These are phyloP conservation scores for Biscogniauxia sp. DNA, from an alignment of 2,329 filamentous ascomycete genomes.

Conservation along the genomic window DNA sequence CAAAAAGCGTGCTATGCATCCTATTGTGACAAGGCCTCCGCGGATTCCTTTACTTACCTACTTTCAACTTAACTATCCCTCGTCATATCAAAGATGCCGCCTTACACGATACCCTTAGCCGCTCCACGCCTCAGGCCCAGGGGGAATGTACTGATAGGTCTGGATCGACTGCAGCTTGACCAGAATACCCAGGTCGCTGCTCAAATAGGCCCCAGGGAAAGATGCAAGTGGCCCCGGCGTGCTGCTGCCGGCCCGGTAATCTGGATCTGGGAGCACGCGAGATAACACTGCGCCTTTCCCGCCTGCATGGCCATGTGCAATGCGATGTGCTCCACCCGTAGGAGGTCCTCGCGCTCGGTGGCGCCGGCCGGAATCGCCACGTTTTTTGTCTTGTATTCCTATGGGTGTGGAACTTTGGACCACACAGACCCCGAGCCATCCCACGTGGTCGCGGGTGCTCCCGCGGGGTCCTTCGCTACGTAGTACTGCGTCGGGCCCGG, in stretches of 20 bases:
- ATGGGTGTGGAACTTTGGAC: slow-evolving; percentile 36
- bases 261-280: slow-evolving; percentile 38
- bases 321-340: slow-evolving; percentile 41
- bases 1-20: too few relatives aligned
- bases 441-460: slow-evolving; percentile 32
- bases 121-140: slow-evolving; percentile 26
- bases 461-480: slow-evolving; percentile 36
- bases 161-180: slow-evolving; percentile 31
- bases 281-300: slow-evolving; percentile 39
- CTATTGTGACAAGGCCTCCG: too few relatives aligned
- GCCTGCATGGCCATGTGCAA: slow-evolving; percentile 36
- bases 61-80: too few relatives aligned
- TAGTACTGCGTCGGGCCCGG: slow-evolving; percentile 42
- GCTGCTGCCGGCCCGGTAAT: slow-evolving; percentile 37
- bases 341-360: slow-evolving; percentile 38
- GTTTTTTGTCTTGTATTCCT: slow-evolving; percentile 32
- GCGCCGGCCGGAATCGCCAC: slow-evolving; percentile 35
- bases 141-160: slow-evolving; percentile 29
- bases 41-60: too few relatives aligned
- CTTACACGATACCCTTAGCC: slow-evolving; percentile 6
- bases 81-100: background rate
- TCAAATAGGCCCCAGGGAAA: slow-evolving; percentile 34
- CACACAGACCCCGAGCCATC: slow-evolving; percentile 38
- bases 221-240: slow-evolving; percentile 25
- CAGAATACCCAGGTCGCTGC: slow-evolving; percentile 33